phyloP scores from a whole-genome alignment of 2,329 filamentous ascomycete genomes.

The Setomelanomma holmii region DNA sequence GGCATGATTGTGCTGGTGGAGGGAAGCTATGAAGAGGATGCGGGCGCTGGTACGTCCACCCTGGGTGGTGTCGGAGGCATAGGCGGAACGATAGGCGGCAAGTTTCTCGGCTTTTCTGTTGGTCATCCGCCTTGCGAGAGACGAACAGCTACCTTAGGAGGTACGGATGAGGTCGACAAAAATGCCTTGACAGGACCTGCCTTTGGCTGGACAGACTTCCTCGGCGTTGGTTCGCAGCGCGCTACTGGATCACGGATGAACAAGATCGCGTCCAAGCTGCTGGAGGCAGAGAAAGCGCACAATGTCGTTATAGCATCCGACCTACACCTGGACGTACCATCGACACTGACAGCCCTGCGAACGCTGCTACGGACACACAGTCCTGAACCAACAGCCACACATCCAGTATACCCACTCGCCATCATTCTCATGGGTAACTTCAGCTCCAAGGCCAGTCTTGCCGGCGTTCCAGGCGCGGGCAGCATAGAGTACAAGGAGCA shows the following conservation, averaged over 20 bases:
- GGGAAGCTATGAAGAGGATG: conserved; percentile 94
- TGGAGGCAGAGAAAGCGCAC: conserved; percentile 53
- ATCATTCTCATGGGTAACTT: conserved; percentile 92
- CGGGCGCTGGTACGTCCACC: conserved; percentile 56
- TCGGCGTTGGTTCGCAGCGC: conserved; percentile 88
- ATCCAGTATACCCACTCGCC: conserved; percentile 71
- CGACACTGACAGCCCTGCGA: conserved; percentile 79
- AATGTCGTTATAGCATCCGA: conserved; percentile 82
- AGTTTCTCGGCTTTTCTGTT: conserved; percentile 88
- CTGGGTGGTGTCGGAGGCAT: conserved; percentile 81
- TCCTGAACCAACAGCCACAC: conserved; percentile 58
- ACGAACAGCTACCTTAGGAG: conserved; percentile 78
- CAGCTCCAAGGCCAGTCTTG: conserved; percentile 63
- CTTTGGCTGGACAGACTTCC: conserved; percentile 97
- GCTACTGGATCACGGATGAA: conserved; percentile 85
- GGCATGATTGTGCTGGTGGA: conserved; percentile 97
- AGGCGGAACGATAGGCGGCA: conserved; percentile 89
- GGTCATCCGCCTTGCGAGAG: conserved; percentile 91
- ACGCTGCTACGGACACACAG: conserved; percentile 81
- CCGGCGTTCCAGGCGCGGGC: conserved; percentile 72
- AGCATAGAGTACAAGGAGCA: conserved; percentile 97
- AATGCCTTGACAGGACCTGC: conserved; percentile 47
- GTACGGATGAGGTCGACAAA: conserved; percentile 58
- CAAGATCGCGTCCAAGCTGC: conserved; percentile 73
- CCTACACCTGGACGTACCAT: conserved; percentile 83